Evolutionary conservation across 2,329 filamentous ascomycete genomes (phyloP).

Genomic region (Ceratocystis lukuohia): DNA sequence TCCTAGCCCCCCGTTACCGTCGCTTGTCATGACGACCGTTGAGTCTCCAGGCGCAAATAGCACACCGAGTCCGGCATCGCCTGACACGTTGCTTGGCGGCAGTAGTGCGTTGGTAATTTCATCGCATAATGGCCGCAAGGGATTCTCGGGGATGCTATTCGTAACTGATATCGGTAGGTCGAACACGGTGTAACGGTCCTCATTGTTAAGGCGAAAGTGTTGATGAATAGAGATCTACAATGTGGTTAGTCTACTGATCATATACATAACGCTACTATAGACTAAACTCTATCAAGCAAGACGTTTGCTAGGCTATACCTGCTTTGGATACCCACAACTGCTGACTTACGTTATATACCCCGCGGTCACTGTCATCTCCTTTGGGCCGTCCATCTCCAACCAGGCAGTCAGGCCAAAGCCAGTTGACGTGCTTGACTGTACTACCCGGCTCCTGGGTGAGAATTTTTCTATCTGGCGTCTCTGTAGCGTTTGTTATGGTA

Average conservation of each 20-base stretch:
- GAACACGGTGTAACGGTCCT: slow-evolving; percentile 55
- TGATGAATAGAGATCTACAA: slow-evolving; percentile 55
- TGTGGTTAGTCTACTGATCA: background rate
- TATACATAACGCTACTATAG: background rate
- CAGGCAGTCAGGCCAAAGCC: slow-evolving; percentile 57
- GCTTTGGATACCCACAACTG: background rate
- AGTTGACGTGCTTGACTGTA: slow-evolving; percentile 62
- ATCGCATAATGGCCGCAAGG: slow-evolving; percentile 36
- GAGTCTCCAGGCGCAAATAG: slow-evolving; percentile 41
- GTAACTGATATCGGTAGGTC: slow-evolving; percentile 56
- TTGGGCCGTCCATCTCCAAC: slow-evolving; percentile 43
- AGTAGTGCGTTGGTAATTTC: slow-evolving; percentile 39
- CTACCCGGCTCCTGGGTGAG: slow-evolving; percentile 50
- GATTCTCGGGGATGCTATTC: slow-evolving; percentile 40
- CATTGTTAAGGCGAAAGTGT: slow-evolving; percentile 51
- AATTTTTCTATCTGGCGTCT: slow-evolving; percentile 45
- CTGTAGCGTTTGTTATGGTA: slow-evolving; percentile 52
- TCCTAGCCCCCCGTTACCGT: slow-evolving; percentile 22
- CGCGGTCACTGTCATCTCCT: slow-evolving; percentile 37
- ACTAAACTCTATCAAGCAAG: background rate
- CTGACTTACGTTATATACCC: slow-evolving; percentile 46
- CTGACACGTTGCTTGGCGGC: slow-evolving; percentile 33
- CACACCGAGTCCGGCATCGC: slow-evolving; percentile 28
- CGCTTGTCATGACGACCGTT: slow-evolving; percentile 27
- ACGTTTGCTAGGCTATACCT: background rate